Base-by-base conservation (phyloP, 768 basidiomycete species). In the Leucosporidium yakuticum region DNA sequence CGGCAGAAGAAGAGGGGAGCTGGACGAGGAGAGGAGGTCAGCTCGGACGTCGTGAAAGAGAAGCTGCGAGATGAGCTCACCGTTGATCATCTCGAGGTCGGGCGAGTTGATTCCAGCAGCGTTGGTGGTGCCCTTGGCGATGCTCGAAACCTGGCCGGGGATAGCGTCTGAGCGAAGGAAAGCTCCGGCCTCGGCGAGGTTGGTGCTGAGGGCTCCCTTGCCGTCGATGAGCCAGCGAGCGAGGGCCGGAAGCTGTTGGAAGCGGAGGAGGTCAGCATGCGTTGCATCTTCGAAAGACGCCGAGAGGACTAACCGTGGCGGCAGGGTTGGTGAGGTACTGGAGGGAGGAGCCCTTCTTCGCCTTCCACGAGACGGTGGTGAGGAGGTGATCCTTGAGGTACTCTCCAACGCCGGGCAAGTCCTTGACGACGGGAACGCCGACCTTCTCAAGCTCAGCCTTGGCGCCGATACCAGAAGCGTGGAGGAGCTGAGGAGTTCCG, bases 371-470 rank as follows among this genome's bases (percentile, higher is more conserved):
- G 9, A 67, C 15, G 4, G 51, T 36, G 2, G 31, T 25, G 0
- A 68, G 44, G 4, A 71, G 44, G 48, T 71, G 70, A 20, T 71
- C 70, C 56, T 80, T 79, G 25, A 83, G 73, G 64, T 81, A 79
- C 64, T 78, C 75, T 2, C 82, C 83, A 32, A 83, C 83, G 29
- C 75, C 78, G 4, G 80, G 80, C 0, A 82, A 71, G 39, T 82
- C 79, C 36, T 39, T 57, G 27, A 64, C 51, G 44, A 73, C 51
- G 20, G 61, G 19, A 8, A 68, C 65, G 4, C 68, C 65, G 2
- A 53, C 65, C n/a, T 58, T 39, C 31, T 25, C 60, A 2, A 73
- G 64, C 54, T 62, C 65, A 32, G 32, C 54, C 39, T 47, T 53
- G 23, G 53, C 4, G 0, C 71, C 71, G 56, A 73, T 60, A 2